Base-by-base conservation (phyloP, 202 grass and related monocot species). In the Zoysia matrella region DNA sequence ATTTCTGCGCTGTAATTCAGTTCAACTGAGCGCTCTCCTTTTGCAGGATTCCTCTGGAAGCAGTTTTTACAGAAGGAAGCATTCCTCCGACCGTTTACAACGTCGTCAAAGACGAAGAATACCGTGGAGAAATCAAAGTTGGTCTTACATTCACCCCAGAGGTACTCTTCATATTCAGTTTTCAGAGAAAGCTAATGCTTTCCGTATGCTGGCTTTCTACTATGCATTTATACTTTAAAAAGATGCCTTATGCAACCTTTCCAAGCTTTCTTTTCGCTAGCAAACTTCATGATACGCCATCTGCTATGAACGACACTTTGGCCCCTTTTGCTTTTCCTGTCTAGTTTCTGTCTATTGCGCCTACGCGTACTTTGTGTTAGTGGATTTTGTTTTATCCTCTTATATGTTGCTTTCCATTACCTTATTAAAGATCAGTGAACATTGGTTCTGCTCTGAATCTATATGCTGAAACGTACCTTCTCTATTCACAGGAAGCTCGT, bases 81-180 rank as follows among this genome's bases (percentile, higher is more conserved):
- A 61, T 98, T 36, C 80, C 92, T 72, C 74, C 89, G 47, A 83
- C 74, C 9, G 85, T 87, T 60, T 98, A 95, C 52, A 98, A 85
- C 81, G 90, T 98, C n/a, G 95, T 93, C n/a, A 98, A 98, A 88
- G 92, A 93, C 39, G 78, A 94, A 72, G 82, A 95, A 71, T 98
- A 98, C 52, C 61, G 77, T 51, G 92, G 90, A 75, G 90, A 95
- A 85, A 93, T 98, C 74, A 95, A 90, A 90, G 18, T 98, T 49
- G 95, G 83, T 44, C 90, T 95, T 44, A 90, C 79, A 12, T 98
- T 98, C 77, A 93, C 77, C 67, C 80, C 87, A 10, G 84, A 98
- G 90, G 95, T 98, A 89, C 48, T 13, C 69, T 30, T 85, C 14
- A 52, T 16, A 45, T 83, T 77, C 40, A 14, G 52, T 2, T 48